Percentiles rank a stretch among this genome's conserved stretches.
These are phyloP conservation scores for Asterionellopsis glacialis DNA, from an alignment of 108 stramenopile genomes.

Conservation along the genomic window DNA sequence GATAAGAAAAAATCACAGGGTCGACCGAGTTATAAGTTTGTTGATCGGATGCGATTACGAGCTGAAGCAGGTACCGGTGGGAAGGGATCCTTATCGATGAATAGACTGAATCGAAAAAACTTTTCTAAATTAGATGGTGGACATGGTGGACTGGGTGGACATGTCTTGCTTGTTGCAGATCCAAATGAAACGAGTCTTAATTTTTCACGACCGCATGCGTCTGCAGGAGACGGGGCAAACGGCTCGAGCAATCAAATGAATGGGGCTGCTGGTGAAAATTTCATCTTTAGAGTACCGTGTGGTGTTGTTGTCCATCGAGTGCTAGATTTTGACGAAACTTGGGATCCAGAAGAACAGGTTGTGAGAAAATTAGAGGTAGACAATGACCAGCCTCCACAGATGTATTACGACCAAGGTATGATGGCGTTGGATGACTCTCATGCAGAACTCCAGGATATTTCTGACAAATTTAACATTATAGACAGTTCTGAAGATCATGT, in stretches of 20 bases:
- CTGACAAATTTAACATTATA: slow-evolving; percentile 22
- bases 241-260: slow-evolving; percentile 46
- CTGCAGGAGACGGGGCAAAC: slow-evolving; percentile 50
- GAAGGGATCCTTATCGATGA: slow-evolving; percentile 57
- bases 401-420: slow-evolving; percentile 6
- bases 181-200: slow-evolving; percentile 50
- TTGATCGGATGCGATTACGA: slow-evolving; percentile 63
- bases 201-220: slow-evolving; percentile 49
- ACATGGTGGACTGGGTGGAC: slow-evolving; percentile 80
- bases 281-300: slow-evolving; percentile 71
- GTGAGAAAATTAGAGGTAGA: slow-evolving; percentile 5
- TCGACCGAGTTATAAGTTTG: slow-evolving; percentile 49
- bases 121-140: slow-evolving; percentile 77
- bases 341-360: slow-evolving; percentile 39
- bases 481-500: slow-evolving; percentile 18
- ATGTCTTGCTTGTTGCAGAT: slow-evolving; percentile 71
- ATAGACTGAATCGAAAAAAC: slow-evolving; percentile 25
- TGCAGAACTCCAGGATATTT: slow-evolving; percentile 2
- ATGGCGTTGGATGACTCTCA: slow-evolving; percentile 5
- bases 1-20: slow-evolving; percentile 28
- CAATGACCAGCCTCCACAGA: slow-evolving; percentile 11
- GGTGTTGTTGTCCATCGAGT: slow-evolving; percentile 79
- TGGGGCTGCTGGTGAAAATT: slow-evolving; percentile 71
- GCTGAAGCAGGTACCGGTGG: slow-evolving; percentile 74
- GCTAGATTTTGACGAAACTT: slow-evolving; percentile 57